Conservation (phyloP, 805 yeast species). For the Zygosaccharomyces bisporus region DNA sequence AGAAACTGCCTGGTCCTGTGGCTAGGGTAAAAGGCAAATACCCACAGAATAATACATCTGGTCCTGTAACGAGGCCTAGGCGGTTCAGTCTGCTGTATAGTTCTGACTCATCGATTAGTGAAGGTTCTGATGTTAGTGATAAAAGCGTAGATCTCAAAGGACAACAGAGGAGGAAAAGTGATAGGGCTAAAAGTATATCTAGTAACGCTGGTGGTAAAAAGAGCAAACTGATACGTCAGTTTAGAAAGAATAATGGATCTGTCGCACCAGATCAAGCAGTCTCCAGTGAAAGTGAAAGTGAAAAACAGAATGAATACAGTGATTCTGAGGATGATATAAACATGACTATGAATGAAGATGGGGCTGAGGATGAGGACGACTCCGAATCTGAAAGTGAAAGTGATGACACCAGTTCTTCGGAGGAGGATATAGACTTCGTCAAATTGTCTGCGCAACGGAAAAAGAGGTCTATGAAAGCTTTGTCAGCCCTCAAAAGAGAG, state of each 20-base stretch:
- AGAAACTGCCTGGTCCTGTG: constrained; percentile 14
- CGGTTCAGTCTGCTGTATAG: constrained; percentile 44
- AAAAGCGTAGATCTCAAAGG: constrained; percentile 19
- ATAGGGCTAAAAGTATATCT: constrained; percentile 23
- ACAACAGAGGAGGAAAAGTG: constrained; percentile 16
- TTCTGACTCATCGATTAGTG: constrained; percentile 41
- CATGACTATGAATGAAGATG: constrained; percentile 21
- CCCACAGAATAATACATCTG: constrained; percentile 1
- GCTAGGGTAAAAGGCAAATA: constrained; percentile 10
- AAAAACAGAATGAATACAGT: constrained; percentile 30
- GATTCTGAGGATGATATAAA: constrained; percentile 34
- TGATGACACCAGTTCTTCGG: constrained; percentile 50
- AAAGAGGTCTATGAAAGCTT: constrained; percentile 51
- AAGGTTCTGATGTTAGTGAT: constrained; percentile 36
- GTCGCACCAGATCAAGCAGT: constrained; percentile 21
- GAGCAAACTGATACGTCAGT: constrained; percentile 38
- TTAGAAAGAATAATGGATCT: constrained; percentile 14
- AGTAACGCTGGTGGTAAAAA: constrained; percentile 31
- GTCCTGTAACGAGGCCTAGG: constrained; percentile 33
- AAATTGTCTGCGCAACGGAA: constrained; percentile 65
- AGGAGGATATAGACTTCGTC: constrained; percentile 68
- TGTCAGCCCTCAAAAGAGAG: constrained; percentile 35
- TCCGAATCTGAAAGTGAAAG: constrained; percentile 35
- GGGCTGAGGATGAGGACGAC: constrained; percentile 40
- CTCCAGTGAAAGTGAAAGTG: constrained; percentile 3